A percentile compares a stretch with the other conserved stretches of the same genome.
Evolutionary conservation across 257 asterid species (phyloP).

Genomic region (Penstemon barbatus): DNA sequence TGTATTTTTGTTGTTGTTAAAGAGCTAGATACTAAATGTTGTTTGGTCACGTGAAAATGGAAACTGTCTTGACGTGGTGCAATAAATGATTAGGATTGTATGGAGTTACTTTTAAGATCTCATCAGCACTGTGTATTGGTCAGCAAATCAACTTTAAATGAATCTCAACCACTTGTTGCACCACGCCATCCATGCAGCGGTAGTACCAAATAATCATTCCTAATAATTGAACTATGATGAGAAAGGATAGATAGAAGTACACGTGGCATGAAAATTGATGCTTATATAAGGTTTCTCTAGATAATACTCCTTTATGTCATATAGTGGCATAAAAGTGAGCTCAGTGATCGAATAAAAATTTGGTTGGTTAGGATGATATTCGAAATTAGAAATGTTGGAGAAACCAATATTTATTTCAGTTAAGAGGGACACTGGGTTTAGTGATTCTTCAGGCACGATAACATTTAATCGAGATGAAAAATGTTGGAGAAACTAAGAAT

Average conservation of each 20-base stretch:
- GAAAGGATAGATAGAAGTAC: slow-evolving; percentile 8
- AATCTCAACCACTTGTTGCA: too few relatives aligned
- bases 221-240: background rate
- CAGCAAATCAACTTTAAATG: too few relatives aligned
- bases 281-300: background rate
- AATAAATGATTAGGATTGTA: background rate
- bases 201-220: too few relatives aligned
- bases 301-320: background rate
- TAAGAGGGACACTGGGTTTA: too few relatives aligned
- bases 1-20: background rate
- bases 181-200: too few relatives aligned
- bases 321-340: background rate
- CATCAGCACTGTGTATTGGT: too few relatives aligned
- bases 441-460: too few relatives aligned
- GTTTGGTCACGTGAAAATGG: slow-evolving; percentile 5
- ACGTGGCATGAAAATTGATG: slow-evolving; percentile 14
- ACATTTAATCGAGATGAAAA: too few relatives aligned
- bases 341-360: background rate
- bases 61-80: background rate
- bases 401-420: background rate
- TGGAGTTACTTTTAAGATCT: too few relatives aligned
- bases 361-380: background rate
- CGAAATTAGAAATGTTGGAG: background rate
- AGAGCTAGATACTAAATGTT: background rate
- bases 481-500: too few relatives aligned